These are phyloP conservation scores for Calonectria hongkongensis DNA, from an alignment of 2,329 filamentous ascomycete species.

Conservation along the genomic window DNA sequence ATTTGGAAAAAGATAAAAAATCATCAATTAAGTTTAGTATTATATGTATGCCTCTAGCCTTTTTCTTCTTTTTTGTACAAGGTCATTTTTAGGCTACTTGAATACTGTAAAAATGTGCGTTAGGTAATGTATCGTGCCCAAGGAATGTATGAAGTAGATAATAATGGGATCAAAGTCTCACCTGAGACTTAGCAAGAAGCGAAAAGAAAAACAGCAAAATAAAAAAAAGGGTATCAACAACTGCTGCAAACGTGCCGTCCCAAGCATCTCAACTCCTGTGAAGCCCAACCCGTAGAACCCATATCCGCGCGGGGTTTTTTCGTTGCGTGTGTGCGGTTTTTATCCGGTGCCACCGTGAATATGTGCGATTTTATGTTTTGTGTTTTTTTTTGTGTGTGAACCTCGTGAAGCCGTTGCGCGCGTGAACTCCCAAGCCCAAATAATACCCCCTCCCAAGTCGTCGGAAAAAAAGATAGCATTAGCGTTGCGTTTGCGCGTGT, in stretches of 20 bases:
- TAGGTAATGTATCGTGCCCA: neutral
- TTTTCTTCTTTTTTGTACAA: slow-evolving; percentile 9
- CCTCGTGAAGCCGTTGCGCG: neutral
- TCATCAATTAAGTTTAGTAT: slow-evolving; percentile 29
- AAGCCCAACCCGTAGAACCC: slow-evolving; percentile 6
- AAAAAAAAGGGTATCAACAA: slow-evolving; percentile 51
- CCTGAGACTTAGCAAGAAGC: slow-evolving; percentile 22
- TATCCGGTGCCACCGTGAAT: slow-evolving; percentile 1
- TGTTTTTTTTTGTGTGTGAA: neutral
- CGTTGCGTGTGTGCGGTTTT: neutral
- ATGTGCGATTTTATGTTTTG: neutral
- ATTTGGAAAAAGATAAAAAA: slow-evolving; percentile 3
- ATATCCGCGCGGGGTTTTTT: neutral
- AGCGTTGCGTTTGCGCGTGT: neutral
- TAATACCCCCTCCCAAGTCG: neutral
- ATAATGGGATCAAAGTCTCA: neutral
- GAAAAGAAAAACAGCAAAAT: slow-evolving; percentile 23
- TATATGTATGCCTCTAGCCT: slow-evolving; percentile 9
- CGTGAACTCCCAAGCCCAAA: slow-evolving; percentile 1
- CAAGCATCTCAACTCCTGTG: slow-evolving; percentile 36
- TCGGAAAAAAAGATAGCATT: neutral
- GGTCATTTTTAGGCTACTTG: slow-evolving; percentile 15
- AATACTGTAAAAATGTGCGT: slow-evolving; percentile 1
- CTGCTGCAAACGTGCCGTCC: slow-evolving; percentile 39
- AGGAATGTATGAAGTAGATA: slow-evolving; percentile 13